Evolutionary conservation across 139 green algal species (phyloP).

Genomic region (Eudorina sp.): DNA sequence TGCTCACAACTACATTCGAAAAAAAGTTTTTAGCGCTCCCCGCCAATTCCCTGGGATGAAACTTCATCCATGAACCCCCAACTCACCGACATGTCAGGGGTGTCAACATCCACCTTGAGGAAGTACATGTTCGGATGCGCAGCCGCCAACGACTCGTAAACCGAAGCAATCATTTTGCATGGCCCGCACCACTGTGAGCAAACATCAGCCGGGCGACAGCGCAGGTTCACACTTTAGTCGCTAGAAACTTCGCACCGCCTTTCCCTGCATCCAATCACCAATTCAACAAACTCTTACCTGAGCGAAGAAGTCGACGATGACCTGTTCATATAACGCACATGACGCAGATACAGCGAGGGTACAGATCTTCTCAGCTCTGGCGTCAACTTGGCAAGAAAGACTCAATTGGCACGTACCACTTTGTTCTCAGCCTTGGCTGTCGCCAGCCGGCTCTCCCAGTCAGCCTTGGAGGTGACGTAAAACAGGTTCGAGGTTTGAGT

Average conservation of each 20-base stretch:
- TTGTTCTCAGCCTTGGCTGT: slow-evolving; percentile 41
- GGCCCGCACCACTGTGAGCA: slow-evolving; percentile 77
- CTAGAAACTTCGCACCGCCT: not conserved
- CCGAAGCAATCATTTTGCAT: slow-evolving; percentile 85
- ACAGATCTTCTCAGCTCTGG: not conserved
- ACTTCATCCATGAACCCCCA: too few relatives aligned
- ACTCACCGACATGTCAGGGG: not conserved
- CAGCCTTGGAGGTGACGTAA: slow-evolving; percentile 47
- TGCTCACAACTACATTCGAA: too few relatives aligned
- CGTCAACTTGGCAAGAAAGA: not conserved
- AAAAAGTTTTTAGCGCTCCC: too few relatives aligned
- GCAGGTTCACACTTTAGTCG: too few relatives aligned
- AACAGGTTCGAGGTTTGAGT: not conserved
- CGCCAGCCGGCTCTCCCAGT: slow-evolving; percentile 50
- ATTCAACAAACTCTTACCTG: not conserved
- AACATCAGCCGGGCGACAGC: not conserved
- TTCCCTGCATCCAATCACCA: too few relatives aligned
- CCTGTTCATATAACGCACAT: not conserved
- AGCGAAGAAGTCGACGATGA: slow-evolving; percentile 9
- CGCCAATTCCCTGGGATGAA: too few relatives aligned
- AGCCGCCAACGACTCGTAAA: slow-evolving; percentile 74
- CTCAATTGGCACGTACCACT: slow-evolving; percentile 34
- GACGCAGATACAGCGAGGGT: not conserved
- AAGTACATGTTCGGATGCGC: slow-evolving; percentile 66
- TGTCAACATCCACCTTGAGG: slow-evolving; percentile 88